A percentile compares a stretch with the other conserved stretches of the same genome.
Evolutionary conservation across 192 early-diverging fungal species (phyloP).

Genomic region (Powellomyces hirtus): DNA sequence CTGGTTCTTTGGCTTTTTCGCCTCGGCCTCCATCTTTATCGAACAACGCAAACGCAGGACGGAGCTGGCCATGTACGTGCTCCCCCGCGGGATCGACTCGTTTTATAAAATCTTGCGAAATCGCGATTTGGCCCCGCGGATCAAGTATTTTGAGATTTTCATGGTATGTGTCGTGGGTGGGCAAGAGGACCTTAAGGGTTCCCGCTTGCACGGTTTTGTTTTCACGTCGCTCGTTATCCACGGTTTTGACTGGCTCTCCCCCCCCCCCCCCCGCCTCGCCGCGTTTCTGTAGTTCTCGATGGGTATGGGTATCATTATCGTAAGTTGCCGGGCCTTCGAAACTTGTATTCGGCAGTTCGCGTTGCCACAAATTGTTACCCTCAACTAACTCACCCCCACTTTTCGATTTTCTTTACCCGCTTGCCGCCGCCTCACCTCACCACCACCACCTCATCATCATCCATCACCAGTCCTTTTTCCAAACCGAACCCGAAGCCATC

Average conservation of each 20-base stretch:
- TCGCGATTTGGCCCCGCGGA: constrained; percentile 51
- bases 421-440: too few relatives aligned
- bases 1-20: constrained; percentile 59
- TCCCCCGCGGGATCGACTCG: constrained; percentile 67
- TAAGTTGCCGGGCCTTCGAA: too few relatives aligned
- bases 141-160: constrained; percentile 62
- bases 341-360: not conserved
- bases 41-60: constrained; percentile 62
- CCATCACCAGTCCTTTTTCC: constrained; percentile 22
- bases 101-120: constrained; percentile 64
- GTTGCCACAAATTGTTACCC: not conserved
- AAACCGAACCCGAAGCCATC: constrained; percentile 38
- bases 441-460: too few relatives aligned
- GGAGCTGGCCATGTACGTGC: constrained; percentile 69
- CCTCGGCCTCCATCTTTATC: constrained; percentile 60
- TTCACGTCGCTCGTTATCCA: too few relatives aligned
- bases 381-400: not conserved
- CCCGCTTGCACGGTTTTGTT: too few relatives aligned
- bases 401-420: not conserved
- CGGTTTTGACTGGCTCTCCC: too few relatives aligned
- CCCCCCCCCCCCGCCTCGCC: too few relatives aligned
- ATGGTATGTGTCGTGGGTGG: constrained; percentile 31
- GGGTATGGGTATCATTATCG: constrained; percentile 69
- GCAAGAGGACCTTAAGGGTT: too few relatives aligned
- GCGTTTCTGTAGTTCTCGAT: constrained; percentile 40